Conservation (phyloP, 2,329 filamentous ascomycete species). For the Eurotiales sp. region DNA sequence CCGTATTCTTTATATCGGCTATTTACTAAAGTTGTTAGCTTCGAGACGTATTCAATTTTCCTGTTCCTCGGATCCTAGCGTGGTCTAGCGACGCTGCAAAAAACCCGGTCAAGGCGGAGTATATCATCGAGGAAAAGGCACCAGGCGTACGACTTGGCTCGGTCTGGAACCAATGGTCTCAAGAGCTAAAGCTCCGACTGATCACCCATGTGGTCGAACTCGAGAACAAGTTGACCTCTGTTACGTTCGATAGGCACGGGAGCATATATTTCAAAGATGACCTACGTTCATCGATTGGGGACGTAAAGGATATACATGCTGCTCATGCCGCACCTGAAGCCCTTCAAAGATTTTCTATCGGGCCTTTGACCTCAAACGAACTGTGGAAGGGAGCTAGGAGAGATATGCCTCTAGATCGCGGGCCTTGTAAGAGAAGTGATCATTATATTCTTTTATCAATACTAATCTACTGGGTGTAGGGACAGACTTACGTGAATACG, state of each 20-base stretch:
- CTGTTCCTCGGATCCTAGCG: slow-evolving; percentile 29
- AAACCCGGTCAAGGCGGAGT: slow-evolving; percentile 30
- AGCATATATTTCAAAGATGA: slow-evolving; percentile 26
- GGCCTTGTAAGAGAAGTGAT: slow-evolving; percentile 35
- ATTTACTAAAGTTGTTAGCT: slow-evolving; percentile 20
- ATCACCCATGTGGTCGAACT: slow-evolving; percentile 25
- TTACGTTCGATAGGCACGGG: slow-evolving; percentile 24
- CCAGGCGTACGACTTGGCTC: slow-evolving; percentile 26
- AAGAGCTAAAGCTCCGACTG: slow-evolving; percentile 24
- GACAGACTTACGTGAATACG: slow-evolving; percentile 27
- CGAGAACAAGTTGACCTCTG: slow-evolving; percentile 29
- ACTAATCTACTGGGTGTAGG: slow-evolving; percentile 23
- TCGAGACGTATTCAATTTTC: slow-evolving; percentile 26
- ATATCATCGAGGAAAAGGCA: slow-evolving; percentile 26
- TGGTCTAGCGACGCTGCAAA: slow-evolving; percentile 22
- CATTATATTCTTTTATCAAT: no score
- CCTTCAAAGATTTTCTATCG: slow-evolving; percentile 32
- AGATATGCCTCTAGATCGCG: slow-evolving; percentile 29
- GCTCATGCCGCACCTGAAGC: slow-evolving; percentile 14
- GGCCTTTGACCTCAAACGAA: slow-evolving; percentile 33
- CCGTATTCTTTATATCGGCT: slow-evolving; percentile 2
- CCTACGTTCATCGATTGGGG: neutral
- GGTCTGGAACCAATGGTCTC: slow-evolving; percentile 28
- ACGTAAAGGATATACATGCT: slow-evolving; percentile 24
- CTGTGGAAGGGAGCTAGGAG: slow-evolving; percentile 29